Conservation (phyloP, 495 filamentous ascomycete species). For the Penicillium longicatenatum region DNA sequence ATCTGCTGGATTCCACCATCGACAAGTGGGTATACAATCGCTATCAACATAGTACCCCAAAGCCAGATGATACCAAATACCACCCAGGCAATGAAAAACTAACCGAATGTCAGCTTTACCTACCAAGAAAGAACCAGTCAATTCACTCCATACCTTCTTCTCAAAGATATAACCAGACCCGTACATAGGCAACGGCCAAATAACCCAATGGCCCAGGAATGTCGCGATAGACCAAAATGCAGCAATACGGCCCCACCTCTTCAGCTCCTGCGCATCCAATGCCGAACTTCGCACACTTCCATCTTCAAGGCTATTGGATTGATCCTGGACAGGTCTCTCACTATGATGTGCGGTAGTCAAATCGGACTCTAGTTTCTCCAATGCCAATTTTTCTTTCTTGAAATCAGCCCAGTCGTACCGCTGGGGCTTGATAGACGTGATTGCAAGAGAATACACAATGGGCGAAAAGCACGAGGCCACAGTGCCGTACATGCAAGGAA, state of each 20-base stretch:
- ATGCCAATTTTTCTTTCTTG: slow-evolving; percentile 36
- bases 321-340: not conserved
- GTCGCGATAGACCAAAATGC: slow-evolving; percentile 40
- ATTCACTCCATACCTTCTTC: slow-evolving; percentile 23
- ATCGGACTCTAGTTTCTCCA: slow-evolving; percentile 33
- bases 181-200: slow-evolving; percentile 47
- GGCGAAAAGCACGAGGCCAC: slow-evolving; percentile 42
- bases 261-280: slow-evolving; percentile 30
- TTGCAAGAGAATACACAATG: slow-evolving; percentile 36
- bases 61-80: slow-evolving; percentile 77
- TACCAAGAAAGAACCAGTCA: not conserved
- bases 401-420: slow-evolving; percentile 41
- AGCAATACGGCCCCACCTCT: slow-evolving; percentile 39
- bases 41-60: slow-evolving; percentile 45
- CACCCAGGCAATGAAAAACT: slow-evolving; percentile 81
- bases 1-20: slow-evolving; percentile 39
- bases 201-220: slow-evolving; percentile 41
- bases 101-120: slow-evolving; percentile 1
- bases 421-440: slow-evolving; percentile 35
- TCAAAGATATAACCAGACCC: slow-evolving; percentile 40
- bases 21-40: slow-evolving; percentile 36
- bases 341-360: slow-evolving; percentile 23
- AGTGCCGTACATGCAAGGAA: slow-evolving; percentile 48
- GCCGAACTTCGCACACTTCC: slow-evolving; percentile 5
- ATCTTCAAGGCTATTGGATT: slow-evolving; percentile 8